Evolutionary conservation across 1,284 basidiomycete species (phyloP), one percentile per base, ranked within the genome.

Genomic region (Ceratobasidium sp.): DNA sequence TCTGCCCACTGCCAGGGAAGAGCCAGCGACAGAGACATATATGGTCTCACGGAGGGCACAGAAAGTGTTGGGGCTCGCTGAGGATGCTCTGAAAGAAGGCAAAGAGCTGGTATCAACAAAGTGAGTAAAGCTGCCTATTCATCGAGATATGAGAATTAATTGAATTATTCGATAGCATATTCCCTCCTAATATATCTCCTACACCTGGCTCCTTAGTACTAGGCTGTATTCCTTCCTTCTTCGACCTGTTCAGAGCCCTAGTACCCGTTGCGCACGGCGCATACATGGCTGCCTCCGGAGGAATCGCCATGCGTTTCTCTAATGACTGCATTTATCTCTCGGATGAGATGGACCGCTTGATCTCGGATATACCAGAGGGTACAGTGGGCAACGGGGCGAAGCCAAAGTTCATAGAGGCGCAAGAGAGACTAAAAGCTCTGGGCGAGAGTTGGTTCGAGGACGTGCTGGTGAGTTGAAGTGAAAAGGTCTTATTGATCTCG

Each of bases 321-420:
- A 98, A 98, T 80, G 93, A 97, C 76, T 94, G 91, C 76, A 79
- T 86, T 30, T 95, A 91, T 79, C 82, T 98, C 14, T 80, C 84
- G 0, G 75, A 78, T 4, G 77, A 80, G 50, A 76, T 82, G 3
- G 76, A 65, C 32, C 72, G 83, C 80, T 53, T 83, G 86, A 78
- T 79, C 87, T 12, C 80, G 80, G 72, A 82, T 79, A 21, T 75
- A 87, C 23, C 79, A 81, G 60, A 76, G 73, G 12, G 74, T 75
- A 9, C 74, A 74, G 70, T 75, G 79, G 59, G 75, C 81, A 34
- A 73, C 2, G 74, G 77, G 9, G 78, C 84, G 14, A 82, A 83
- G 64, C 84, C 84, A 14, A 85, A 83, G 76, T 77, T 90, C 16
- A 79, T 78, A 34, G 89, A 90, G 75, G 84, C 83, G 71, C 80